phyloP scores from a whole-genome alignment of 768 basidiomycete genomes.

The Sporobolomyces pararoseus region DNA sequence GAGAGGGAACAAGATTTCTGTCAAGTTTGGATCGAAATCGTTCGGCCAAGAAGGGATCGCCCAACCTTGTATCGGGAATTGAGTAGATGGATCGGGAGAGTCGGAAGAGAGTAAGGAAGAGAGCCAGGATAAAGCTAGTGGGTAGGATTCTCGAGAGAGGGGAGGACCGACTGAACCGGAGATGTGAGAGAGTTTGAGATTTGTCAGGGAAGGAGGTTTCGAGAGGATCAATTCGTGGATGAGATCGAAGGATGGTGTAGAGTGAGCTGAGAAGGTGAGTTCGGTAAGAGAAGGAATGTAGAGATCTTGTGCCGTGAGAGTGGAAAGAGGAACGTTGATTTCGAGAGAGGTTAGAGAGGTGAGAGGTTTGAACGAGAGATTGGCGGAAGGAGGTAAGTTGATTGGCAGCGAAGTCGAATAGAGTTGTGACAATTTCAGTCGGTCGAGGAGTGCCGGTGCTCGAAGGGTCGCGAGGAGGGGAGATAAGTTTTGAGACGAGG shows the following conservation, averaged over 20 bases:
- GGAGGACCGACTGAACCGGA: constrained; percentile 27
- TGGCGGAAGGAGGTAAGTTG: constrained; percentile 2
- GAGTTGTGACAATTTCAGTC: constrained; percentile 13
- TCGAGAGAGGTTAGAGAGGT: constrained; percentile 1
- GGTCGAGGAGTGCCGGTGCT: neutral
- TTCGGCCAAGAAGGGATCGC: constrained; percentile 8
- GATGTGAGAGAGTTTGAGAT: constrained; percentile 20
- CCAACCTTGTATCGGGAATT: constrained; percentile 28
- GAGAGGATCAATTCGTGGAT: constrained; percentile 3
- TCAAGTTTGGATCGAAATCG: constrained; percentile 1
- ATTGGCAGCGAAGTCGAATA: constrained; percentile 4
- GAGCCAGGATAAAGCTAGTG: constrained; percentile 17
- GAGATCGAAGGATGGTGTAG: constrained; percentile 3
- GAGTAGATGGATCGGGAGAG: too few species aligned
- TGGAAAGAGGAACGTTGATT: constrained; percentile 7
- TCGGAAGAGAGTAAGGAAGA: neutral
- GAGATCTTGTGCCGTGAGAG: constrained; percentile 6
- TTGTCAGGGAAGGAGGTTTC: neutral
- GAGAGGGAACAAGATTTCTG: constrained; percentile 29
- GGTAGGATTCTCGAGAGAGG: constrained; percentile 13
- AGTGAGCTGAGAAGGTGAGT: constrained; percentile 1
- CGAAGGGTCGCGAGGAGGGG: constrained; percentile 17
- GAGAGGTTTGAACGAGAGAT: constrained; percentile 11
- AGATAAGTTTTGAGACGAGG: constrained; percentile 23
- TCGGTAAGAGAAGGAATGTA: neutral